These are phyloP conservation scores for Fraxinus pennsylvanica DNA, from an alignment of 257 asterid species.

Conservation along the genomic window DNA sequence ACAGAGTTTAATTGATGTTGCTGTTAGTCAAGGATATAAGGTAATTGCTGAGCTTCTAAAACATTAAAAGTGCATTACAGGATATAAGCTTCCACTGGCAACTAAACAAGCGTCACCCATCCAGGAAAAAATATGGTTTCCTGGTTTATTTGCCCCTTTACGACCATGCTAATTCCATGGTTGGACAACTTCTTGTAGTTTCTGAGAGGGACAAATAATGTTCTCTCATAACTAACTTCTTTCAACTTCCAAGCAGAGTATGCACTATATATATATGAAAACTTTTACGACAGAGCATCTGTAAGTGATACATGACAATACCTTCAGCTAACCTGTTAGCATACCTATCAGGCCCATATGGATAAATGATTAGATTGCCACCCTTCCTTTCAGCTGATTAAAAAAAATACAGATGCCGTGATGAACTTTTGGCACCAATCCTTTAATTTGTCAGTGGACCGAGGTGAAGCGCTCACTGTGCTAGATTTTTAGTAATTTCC, in stretches of 20 bases:
- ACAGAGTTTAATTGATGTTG: constrained; percentile 69
- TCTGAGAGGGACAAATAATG: too few species aligned
- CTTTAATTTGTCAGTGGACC: background rate
- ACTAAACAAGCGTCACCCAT: too few species aligned
- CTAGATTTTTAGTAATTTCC: too few species aligned
- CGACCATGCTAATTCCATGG: too few species aligned
- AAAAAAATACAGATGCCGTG: background rate
- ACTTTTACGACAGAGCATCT: too few species aligned
- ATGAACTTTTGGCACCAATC: background rate
- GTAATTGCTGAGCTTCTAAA: constrained; percentile 31
- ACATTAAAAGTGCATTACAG: background rate
- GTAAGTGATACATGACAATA: background rate
- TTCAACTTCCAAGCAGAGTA: too few species aligned
- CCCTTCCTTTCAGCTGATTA: background rate
- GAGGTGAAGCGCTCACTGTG: background rate
- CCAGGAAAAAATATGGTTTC: too few species aligned
- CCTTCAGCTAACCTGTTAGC: background rate
- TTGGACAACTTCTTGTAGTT: too few species aligned
- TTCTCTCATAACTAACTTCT: too few species aligned
- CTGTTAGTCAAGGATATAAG: constrained; percentile 59
- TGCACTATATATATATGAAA: too few species aligned
- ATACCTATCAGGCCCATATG: background rate
- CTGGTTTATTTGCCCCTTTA: too few species aligned
- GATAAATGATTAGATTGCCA: background rate
- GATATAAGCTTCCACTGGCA: too few species aligned